A percentile compares a stretch with the other conserved stretches of the same genome.
Evolutionary conservation across 2,329 filamentous ascomycete genomes (phyloP).

Genomic region (Lachnum nothofagi): DNA sequence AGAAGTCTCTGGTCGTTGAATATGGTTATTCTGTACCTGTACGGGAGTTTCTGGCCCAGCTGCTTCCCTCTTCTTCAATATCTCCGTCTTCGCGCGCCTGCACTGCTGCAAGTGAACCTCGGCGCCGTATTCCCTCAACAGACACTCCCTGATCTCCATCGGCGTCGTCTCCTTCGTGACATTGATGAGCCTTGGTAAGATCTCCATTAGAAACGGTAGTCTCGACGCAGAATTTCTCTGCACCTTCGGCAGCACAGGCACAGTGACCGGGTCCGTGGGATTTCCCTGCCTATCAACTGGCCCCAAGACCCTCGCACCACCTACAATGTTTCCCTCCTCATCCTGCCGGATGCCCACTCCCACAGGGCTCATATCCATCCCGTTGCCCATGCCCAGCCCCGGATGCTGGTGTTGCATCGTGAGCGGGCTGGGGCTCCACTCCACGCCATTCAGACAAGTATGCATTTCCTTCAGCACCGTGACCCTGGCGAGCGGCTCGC

Average conservation of each 20-base stretch:
- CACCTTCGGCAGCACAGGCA: constrained; percentile 30
- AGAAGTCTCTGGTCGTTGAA: constrained; percentile 1
- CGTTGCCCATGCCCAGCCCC: constrained; percentile 5
- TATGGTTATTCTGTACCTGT: constrained; percentile 3
- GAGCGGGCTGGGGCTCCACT: constrained; percentile 13
- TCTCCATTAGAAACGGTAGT: constrained; percentile 54
- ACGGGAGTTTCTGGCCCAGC: constrained; percentile 7
- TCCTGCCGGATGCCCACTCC: constrained; percentile 28
- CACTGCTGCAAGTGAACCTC: constrained; percentile 33
- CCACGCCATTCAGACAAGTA: constrained; percentile 30
- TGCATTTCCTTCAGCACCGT: constrained; percentile 31
- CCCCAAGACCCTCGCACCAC: constrained; percentile 27
- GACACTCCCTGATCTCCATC: constrained; percentile 52
- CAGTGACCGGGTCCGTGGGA: constrained; percentile 2
- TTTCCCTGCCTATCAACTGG: constrained; percentile 13
- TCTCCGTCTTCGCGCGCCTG: constrained; percentile 32
- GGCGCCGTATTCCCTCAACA: constrained; percentile 37
- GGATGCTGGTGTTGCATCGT: constrained; percentile 5
- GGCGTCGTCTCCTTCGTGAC: constrained; percentile 55
- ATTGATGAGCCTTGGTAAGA: constrained; percentile 54
- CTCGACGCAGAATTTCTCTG: constrained; percentile 30
- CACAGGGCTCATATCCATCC: constrained; percentile 10
- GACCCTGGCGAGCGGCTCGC: constrained; percentile 29
- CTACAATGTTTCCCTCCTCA: constrained; percentile 29
- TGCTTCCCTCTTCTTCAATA: constrained; percentile 26